These are phyloP conservation scores for Apiospora rasikravindrae DNA, from an alignment of 2,329 filamentous ascomycete genomes.

Conservation along the genomic window DNA sequence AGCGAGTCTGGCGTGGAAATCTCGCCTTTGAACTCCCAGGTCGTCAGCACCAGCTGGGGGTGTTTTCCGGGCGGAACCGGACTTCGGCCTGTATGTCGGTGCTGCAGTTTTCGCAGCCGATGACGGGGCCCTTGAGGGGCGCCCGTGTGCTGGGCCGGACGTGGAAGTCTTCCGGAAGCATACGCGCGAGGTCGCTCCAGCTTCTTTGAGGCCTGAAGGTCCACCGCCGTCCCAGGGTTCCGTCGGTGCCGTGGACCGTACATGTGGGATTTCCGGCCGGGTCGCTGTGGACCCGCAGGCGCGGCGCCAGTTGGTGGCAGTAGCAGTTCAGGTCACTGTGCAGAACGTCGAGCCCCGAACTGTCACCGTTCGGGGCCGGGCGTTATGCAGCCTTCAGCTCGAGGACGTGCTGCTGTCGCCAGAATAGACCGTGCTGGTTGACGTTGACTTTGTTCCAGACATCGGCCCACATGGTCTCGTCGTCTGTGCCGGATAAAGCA, in stretches of 20 bases:
- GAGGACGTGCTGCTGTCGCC: not conserved
- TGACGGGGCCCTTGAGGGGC: not conserved
- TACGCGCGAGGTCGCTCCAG: too few relatives aligned
- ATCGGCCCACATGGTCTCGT: too few relatives aligned
- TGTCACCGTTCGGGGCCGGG: too few relatives aligned
- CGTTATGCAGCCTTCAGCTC: not conserved
- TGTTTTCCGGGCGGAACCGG: not conserved
- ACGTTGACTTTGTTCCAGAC: not conserved
- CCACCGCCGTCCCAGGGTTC: too few relatives aligned
- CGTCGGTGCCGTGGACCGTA: not conserved
- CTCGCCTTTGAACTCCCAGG: not conserved
- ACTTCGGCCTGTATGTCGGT: not conserved
- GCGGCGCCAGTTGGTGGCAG: not conserved
- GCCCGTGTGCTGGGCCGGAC: accelerated
- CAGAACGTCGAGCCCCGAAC: not conserved
- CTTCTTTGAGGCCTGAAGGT: too few relatives aligned
- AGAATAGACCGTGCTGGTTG: not conserved
- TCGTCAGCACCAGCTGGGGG: not conserved
- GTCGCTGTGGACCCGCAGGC: not conserved
- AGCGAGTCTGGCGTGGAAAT: too few relatives aligned
- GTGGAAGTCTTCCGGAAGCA: not conserved
- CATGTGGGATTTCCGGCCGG: accelerated
- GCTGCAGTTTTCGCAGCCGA: not conserved
- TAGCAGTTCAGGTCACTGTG: not conserved
- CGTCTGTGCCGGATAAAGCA: too few relatives aligned